Evolutionary conservation across 2,329 filamentous ascomycete species (phyloP), one percentile per base, ranked within the genome.

Genomic region (Claviceps arundinis): DNA sequence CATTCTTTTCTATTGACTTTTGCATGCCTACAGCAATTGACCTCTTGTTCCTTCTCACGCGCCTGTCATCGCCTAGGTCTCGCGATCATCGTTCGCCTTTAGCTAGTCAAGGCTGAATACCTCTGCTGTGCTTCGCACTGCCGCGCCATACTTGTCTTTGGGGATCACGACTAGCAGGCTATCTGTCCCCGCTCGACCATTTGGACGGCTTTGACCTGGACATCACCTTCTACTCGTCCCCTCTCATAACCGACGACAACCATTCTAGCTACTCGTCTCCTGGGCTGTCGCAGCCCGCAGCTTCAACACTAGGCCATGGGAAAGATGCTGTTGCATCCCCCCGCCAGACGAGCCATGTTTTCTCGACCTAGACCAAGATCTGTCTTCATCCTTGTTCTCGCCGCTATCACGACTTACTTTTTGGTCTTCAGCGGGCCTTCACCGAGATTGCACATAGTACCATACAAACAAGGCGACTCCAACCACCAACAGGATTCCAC

Each of bases 381-480:
- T 41, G 56, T 76, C 34, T 56, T 75, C 9, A 57, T 74, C 38
- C 60, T 73, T 24, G 62, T 63, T 37, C 53, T 74, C 22, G 68
- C 68, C 34, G 59, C 67, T 38, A 56, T 70, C 19, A 64, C 68
- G n/a, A 64, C 72, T 37, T 76, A 74, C 57, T 72, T 69, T 58
- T 56, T 74, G 44, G 55, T 73, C 19, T 66, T 73, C 52, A 68
- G 66, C 54, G 64, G 62, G 19, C 64, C 68, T 14, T 55, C 59
- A 14, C 59, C 63, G 9, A 61, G 57, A 22, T 60, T 69, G 41
- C 67, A 62, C 48, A 64, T 68, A 22, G 68, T 70, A 9, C 67
- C 66, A 2, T 65, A 64, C 51, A 37, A 43, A 11, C 42, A 48
- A 34, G 45, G 22, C 22, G 16, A 54, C 49, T 9, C 53, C 52